These are phyloP conservation scores for Dissophora ornata DNA, from an alignment of 192 early-diverging fungal species.

Conservation along the genomic window DNA sequence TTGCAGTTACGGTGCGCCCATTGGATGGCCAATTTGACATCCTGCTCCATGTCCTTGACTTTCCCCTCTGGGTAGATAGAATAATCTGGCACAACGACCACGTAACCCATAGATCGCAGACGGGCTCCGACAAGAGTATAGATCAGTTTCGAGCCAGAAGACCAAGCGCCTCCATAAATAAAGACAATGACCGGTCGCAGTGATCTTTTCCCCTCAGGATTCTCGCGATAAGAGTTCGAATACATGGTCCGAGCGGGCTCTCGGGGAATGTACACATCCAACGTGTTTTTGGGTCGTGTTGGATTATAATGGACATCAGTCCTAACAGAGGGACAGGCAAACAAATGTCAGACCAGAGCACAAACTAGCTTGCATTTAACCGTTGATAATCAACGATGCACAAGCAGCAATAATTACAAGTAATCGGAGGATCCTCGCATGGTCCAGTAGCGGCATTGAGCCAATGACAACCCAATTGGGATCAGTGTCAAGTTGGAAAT, in stretches of 20 bases:
- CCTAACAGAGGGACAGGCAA: constrained; percentile 10
- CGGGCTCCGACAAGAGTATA: constrained; percentile 62
- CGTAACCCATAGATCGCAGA: constrained; percentile 64
- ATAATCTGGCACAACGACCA: constrained; percentile 66
- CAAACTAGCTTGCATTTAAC: background rate
- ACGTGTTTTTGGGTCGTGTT: constrained; percentile 24
- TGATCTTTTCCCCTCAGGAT: background rate
- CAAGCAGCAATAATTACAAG: constrained; percentile 1
- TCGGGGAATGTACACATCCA: constrained; percentile 53
- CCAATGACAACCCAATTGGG: constrained; percentile 31
- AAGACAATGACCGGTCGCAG: constrained; percentile 62
- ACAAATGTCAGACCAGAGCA: background rate
- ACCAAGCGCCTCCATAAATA: constrained; percentile 68
- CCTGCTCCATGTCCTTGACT: constrained; percentile 43
- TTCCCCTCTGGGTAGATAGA: constrained; percentile 61
- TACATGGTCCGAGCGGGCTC: background rate
- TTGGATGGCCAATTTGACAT: constrained; percentile 59
- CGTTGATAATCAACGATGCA: background rate
- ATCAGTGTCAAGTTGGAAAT: constrained; percentile 31
- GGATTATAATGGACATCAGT: constrained; percentile 35
- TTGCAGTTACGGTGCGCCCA: constrained; percentile 57
- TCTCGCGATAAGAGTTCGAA: background rate
- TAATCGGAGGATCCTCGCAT: constrained; percentile 25
- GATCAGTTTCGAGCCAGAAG: constrained; percentile 58
- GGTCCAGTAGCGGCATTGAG: constrained; percentile 33